phyloP scores from a whole-genome alignment of 2,329 filamentous ascomycete species.

The Xylogone sp. region DNA sequence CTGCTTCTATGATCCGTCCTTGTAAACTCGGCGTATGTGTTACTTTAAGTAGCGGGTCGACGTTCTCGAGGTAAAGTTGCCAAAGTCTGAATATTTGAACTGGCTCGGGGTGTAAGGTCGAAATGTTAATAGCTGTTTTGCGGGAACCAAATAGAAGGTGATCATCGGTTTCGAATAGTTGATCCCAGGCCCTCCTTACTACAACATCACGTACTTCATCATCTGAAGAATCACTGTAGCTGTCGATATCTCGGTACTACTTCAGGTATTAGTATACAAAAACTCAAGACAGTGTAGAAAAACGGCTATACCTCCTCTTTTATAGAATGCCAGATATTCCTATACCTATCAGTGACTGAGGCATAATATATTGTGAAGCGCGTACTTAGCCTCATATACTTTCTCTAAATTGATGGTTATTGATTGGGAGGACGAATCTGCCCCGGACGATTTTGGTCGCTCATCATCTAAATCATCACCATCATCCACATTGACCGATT shows the following conservation, averaged over 20 bases:
- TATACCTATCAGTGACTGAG: conserved; percentile 26
- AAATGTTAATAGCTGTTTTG: conserved; percentile 37
- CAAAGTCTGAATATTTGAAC: conserved; percentile 68
- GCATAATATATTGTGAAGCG: conserved; percentile 5
- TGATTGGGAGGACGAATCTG: conserved; percentile 18
- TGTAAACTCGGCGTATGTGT: conserved; percentile 71
- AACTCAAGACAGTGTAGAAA: background rate
- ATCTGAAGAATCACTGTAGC: conserved; percentile 28
- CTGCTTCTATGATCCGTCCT: conserved; percentile 59
- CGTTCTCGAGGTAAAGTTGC: conserved; percentile 70
- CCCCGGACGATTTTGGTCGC: conserved; percentile 13
- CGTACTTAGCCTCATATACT: conserved; percentile 28
- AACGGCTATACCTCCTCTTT: conserved; percentile 33
- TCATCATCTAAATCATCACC: conserved; percentile 23
- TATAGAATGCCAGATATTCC: conserved; percentile 44
- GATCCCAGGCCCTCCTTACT: conserved; percentile 43
- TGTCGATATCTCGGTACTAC: conserved; percentile 25
- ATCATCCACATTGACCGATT: conserved; percentile 11
- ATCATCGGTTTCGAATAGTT: conserved; percentile 37
- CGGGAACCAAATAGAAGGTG: conserved; percentile 49
- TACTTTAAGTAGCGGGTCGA: conserved; percentile 70
- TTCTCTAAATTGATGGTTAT: conserved; percentile 23
- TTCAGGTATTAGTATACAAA: conserved; percentile 10
- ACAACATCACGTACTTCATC: conserved; percentile 31
- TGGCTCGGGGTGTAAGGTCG: conserved; percentile 54